Evolutionary conservation across 176 grass and related monocot genomes (phyloP), one percentile per base, ranked within the genome.

Genomic region (Lolium rigidum): DNA sequence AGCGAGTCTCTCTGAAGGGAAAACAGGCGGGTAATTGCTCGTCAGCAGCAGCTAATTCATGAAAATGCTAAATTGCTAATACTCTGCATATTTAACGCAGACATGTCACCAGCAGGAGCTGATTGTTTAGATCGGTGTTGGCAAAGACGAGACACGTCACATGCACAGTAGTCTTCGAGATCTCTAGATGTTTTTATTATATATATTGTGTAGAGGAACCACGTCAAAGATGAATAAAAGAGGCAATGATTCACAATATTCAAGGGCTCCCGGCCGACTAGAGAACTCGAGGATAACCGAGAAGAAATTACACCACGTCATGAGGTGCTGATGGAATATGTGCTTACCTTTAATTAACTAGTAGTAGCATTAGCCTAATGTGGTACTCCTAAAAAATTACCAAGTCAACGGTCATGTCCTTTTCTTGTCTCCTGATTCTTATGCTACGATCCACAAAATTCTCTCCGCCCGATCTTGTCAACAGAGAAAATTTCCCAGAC

Each of bases 1-100:
- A 98, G 74, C 21, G 86, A 73, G 52, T 24, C 73, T 76, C 79
- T 83, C 96, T 98, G 91, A 71, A 83, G 9, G n/a, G 2, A 17
- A 21, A 50, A 28, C 5, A 28, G 0, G 16, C 25, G 9, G 63
- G 7, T 15, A 72, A 12, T 10, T 13, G 9, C n/a, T 25, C 62
- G 70, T 46, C 75, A 69, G 35, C 37, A 69, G 31, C 49, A 77
- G 31, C 31, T 35, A 35, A 35, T 35, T 35, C 31, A 35, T 35
- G 31, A 2, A 35, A 1, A 35, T 35, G 31, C 31, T 35, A 35
- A 35, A n/a, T n/a, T n/a, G n/a, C n/a, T 35, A 35, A 35, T 35
- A 35, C 31, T 35, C 31, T 35, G 31, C 31, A 6, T 70, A 25
- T 38, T 39, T 79, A 70, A 24, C 12, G n/a, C 9, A 50, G 64